These are phyloP conservation scores for Astrephomene gubernaculifera DNA, from an alignment of 139 green algal species.

Conservation along the genomic window DNA sequence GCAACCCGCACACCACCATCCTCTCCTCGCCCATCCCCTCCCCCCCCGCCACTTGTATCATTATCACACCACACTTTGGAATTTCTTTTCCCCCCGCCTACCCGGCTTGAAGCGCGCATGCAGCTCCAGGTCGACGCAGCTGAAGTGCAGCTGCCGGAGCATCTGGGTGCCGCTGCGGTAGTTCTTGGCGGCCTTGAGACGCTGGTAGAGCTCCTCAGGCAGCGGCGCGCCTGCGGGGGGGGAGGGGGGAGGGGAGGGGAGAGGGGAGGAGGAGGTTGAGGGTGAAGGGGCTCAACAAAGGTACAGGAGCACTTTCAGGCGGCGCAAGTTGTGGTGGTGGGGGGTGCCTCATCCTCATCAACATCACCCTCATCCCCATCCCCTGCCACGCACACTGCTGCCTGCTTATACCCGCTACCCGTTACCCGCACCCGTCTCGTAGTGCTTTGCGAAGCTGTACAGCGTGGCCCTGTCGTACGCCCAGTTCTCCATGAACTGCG, in stretches of 20 bases:
- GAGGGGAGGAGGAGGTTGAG: too few relatives aligned
- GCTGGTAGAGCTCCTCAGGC: constrained; percentile 91
- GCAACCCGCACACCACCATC: neutral
- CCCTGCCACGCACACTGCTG: neutral
- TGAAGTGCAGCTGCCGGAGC: constrained; percentile 91
- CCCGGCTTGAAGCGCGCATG: constrained; percentile 84
- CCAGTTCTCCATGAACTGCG: constrained; percentile 97
- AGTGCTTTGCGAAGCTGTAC: constrained; percentile 91
- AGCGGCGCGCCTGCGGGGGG: constrained; percentile 73
- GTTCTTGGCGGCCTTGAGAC: constrained; percentile 86
- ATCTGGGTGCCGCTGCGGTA: constrained; percentile 84
- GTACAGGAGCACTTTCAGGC: too few relatives aligned
- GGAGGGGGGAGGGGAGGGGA: neutral
- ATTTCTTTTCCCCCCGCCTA: neutral
- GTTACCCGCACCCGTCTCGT: constrained; percentile 71
- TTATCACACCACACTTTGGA: neutral
- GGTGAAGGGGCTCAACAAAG: too few relatives aligned
- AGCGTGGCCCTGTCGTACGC: constrained; percentile 84
- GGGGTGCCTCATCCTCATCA: neutral
- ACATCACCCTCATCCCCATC: neutral
- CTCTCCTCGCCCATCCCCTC: neutral
- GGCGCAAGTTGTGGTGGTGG: too few relatives aligned
- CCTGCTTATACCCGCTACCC: neutral
- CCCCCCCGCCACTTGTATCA: neutral
- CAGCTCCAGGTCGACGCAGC: constrained; percentile 90